Base-by-base conservation (phyloP, 352 stramenopile genomes). In the Plasmopara halstedii region DNA sequence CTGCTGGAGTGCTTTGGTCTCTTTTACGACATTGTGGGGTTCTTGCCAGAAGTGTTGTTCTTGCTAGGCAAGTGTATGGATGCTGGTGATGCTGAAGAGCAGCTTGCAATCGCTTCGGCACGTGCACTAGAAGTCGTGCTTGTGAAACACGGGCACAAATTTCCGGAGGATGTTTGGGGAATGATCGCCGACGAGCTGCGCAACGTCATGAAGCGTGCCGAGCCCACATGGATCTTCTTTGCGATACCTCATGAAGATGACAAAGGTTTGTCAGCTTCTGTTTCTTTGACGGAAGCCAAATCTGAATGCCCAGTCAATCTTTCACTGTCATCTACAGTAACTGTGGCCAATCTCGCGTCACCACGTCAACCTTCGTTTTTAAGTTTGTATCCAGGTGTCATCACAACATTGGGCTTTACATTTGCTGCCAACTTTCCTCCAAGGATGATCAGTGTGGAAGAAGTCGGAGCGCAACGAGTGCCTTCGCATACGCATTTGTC, bases 21-120 rank as follows among this genome's bases (percentile, higher is more conserved):
- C n/a, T 90, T 79, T 45, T 92, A 87, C 52, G 81, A 92, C 39
- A 65, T 68, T 15, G 74, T 90, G 3, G 81, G 78, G 0, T 90
- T 90, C 32, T 37, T 90, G 0, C 78, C 78, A 0, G 81, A 92
- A 32, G 73, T 90, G 15, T 49, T 92, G 9, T 88, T 90, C 43
- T 42, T 85, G 18, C 36, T 92, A 11, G 66, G 75, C 23, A 84
- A 87, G 32, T 88, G 74, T 34, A 88, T 89, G 80, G 77, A 85
- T 53, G 74, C 75, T 36, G 77, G 53, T 20, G 80, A 88, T 38
- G 60, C 49, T 0, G 77, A 89, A 50, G 68, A 83, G 45, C 73
- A 86, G 17, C 59, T 89, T n/a, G 76, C 80, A 17, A 56, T 67
- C 0, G 71, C 77, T 2, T 68, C 80, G 10, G 77, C 80, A 0